Evolutionary conservation across 331 rosid genomes (phyloP).

Genomic region (Rosa hybrid): DNA sequence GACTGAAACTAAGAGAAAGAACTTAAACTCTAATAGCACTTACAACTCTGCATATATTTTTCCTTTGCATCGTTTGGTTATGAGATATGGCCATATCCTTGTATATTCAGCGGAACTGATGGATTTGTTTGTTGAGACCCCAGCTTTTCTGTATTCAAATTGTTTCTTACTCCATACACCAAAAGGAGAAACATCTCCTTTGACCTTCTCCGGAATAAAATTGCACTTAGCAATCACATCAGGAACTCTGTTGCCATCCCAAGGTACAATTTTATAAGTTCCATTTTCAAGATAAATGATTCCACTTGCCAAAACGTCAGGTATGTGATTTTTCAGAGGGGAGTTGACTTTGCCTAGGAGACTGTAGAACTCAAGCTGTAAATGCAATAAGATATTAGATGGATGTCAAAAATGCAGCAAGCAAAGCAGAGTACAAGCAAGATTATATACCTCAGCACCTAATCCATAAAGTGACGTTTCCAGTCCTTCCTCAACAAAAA

Average conservation of each 20-base stretch:
- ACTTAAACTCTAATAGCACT: conserved; percentile 33
- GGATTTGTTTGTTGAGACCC: conserved; percentile 29
- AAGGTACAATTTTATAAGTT: conserved; percentile 52
- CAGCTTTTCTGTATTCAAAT: conserved; percentile 68
- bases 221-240: conserved; percentile 46
- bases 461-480: conserved; percentile 83
- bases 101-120: conserved; percentile 35
- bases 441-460: conserved; percentile 80
- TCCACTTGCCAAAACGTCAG: conserved; percentile 71
- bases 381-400: conserved; percentile 34
- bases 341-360: conserved; percentile 61
- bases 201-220: conserved; percentile 40
- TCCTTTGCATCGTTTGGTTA: conserved; percentile 77
- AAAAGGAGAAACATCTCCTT: conserved; percentile 54
- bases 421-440: conserved; percentile 21
- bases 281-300: conserved; percentile 76
- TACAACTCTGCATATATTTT: conserved; percentile 85
- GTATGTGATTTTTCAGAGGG: conserved; percentile 66
- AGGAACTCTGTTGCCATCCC: conserved; percentile 62
- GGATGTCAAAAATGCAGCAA: not conserved
- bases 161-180: conserved; percentile 84
- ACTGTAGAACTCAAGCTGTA: conserved; percentile 80
- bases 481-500: conserved; percentile 85
- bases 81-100: conserved; percentile 82
- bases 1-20: conserved; percentile 6